A percentile compares a stretch with the other conserved stretches of the same genome.
These are phyloP conservation scores for Cyclotella atomus DNA, from an alignment of 108 stramenopile species.

Conservation along the genomic window DNA sequence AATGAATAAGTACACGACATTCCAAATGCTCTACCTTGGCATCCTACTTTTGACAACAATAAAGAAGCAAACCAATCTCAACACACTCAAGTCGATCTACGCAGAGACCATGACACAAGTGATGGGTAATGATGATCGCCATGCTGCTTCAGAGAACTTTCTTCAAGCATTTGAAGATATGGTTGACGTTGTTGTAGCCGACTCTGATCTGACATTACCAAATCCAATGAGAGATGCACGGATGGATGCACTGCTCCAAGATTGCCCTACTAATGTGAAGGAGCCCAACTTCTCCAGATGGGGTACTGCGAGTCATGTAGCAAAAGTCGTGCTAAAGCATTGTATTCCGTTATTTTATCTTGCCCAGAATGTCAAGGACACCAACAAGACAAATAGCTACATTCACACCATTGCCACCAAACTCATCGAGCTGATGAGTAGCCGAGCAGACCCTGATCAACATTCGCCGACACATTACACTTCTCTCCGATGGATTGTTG, in stretches of 20 bases:
- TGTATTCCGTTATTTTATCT: neutral
- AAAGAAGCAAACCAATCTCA: neutral
- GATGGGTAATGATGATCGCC: neutral
- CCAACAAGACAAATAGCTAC: neutral
- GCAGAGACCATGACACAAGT: neutral
- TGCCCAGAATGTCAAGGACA: neutral
- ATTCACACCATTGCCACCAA: neutral
- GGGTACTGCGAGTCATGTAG: neutral
- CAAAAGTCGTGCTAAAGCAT: neutral
- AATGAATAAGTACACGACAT: neutral
- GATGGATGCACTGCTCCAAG: neutral
- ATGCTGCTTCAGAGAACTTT: neutral
- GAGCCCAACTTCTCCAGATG: neutral
- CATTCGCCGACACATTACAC: neutral
- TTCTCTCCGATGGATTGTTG: neutral
- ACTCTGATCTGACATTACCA: neutral
- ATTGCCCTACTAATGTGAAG: slow-evolving; percentile 1
- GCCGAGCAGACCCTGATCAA: neutral
- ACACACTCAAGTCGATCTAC: neutral
- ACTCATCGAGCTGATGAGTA: neutral
- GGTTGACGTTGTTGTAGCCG: neutral
- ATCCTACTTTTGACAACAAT: neutral
- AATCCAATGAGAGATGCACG: neutral
- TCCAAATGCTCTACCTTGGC: neutral
- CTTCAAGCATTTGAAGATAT: neutral